A percentile compares a stretch with the other conserved stretches of the same genome.
Evolutionary conservation across 2,329 filamentous ascomycete genomes (phyloP).

Genomic region (Periglandula ipomoeae): DNA sequence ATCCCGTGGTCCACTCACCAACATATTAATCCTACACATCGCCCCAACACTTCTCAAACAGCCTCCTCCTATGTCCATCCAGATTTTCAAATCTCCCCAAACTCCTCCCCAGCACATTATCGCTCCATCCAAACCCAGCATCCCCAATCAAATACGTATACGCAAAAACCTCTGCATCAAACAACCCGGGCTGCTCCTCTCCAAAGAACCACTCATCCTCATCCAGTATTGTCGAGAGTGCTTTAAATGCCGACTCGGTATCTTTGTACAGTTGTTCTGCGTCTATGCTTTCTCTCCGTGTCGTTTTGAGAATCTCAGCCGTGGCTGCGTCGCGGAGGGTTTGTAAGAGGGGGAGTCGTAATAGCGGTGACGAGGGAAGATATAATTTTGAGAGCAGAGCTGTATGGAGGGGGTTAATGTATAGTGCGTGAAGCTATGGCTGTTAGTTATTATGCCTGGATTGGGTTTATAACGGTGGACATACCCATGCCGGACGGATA

Average conservation of each 20-base stretch:
- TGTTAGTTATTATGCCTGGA: constrained; percentile 5
- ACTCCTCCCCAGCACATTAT: constrained; percentile 48
- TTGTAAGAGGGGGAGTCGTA: constrained; percentile 52
- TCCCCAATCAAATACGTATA: constrained; percentile 78
- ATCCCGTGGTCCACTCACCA: no score
- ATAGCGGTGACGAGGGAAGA: constrained; percentile 54
- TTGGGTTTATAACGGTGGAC: constrained; percentile 9
- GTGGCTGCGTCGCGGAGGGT: constrained; percentile 67
- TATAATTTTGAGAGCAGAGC: constrained; percentile 63
- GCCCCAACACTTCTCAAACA: constrained; percentile 26
- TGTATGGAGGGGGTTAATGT: constrained; percentile 62
- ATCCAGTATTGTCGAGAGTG: constrained; percentile 34
- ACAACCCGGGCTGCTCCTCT: constrained; percentile 51
- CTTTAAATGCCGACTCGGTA: constrained; percentile 35
- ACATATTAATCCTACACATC: no score
- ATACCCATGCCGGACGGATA: constrained; percentile 79
- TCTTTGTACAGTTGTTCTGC: constrained; percentile 30
- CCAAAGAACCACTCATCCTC: constrained; percentile 41
- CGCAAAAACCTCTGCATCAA: constrained; percentile 84
- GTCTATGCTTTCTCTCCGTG: constrained; percentile 28
- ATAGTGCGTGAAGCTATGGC: constrained; percentile 66
- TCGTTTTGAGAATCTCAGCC: constrained; percentile 60
- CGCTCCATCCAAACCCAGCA: constrained; percentile 52
- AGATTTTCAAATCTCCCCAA: constrained; percentile 52
- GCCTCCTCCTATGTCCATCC: constrained; percentile 33